These are phyloP conservation scores for Pholiota molesta DNA, from an alignment of 768 basidiomycete species.

Conservation along the genomic window DNA sequence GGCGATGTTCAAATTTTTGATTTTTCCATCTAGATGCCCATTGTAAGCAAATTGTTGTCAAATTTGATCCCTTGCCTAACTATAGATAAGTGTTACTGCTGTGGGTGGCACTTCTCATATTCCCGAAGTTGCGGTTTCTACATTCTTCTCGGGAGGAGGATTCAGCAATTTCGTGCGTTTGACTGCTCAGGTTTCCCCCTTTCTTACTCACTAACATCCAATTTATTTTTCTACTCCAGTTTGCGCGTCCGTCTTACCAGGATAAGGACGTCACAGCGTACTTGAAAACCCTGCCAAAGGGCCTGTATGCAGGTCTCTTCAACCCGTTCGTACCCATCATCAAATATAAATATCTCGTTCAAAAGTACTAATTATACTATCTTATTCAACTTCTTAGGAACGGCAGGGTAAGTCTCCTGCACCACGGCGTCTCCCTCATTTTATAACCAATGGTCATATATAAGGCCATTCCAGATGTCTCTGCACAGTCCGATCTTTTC, in stretches of 20 bases:
- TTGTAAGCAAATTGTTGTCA: not conserved
- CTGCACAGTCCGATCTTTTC: constrained; percentile 57
- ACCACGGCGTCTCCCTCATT: not conserved
- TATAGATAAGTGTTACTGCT: constrained; percentile 56
- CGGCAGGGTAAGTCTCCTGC: constrained; percentile 47
- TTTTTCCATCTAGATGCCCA: not conserved
- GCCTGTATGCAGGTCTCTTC: constrained; percentile 61
- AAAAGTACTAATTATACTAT: not conserved
- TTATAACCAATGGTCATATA: not conserved
- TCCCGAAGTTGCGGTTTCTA: constrained; percentile 55
- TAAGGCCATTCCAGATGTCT: constrained; percentile 65
- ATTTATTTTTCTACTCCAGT: constrained; percentile 35
- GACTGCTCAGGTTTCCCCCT: not conserved
- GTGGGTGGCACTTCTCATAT: constrained; percentile 60
- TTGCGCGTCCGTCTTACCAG: constrained; percentile 60
- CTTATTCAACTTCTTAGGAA: not conserved
- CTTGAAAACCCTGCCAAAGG: constrained; percentile 46
- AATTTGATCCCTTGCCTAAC: not conserved
- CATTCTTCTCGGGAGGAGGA: constrained; percentile 69
- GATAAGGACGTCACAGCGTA: constrained; percentile 44
- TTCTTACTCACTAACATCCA: not conserved
- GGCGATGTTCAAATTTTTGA: not conserved
- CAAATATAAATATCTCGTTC: not conserved
- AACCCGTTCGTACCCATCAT: constrained; percentile 46
- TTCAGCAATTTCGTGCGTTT: constrained; percentile 65